phyloP scores from a whole-genome alignment of 495 filamentous ascomycete species.

The Talaromyces nanjingensis region DNA sequence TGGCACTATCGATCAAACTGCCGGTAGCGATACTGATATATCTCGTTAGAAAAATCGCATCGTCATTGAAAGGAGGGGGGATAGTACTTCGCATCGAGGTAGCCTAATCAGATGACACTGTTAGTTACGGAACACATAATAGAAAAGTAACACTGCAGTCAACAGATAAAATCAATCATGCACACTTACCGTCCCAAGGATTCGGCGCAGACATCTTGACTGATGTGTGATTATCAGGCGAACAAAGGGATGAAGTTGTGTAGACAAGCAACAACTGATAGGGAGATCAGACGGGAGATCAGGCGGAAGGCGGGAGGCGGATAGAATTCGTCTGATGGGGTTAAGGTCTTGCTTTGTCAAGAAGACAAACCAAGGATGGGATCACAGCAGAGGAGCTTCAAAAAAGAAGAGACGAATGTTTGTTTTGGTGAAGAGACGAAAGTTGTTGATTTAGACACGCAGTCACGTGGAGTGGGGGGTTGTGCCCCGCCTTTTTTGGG shows the following conservation, averaged over 20 bases:
- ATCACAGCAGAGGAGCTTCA: neutral
- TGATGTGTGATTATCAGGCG: neutral
- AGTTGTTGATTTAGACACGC: neutral
- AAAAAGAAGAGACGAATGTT: neutral
- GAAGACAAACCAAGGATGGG: neutral
- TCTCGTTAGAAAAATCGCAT: slow-evolving; percentile 64
- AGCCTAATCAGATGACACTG: neutral
- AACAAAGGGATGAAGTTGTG: neutral
- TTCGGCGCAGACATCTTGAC: slow-evolving; percentile 8
- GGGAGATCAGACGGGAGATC: slow-evolving; percentile 1
- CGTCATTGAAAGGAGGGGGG: slow-evolving; percentile 39
- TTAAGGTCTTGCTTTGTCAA: neutral
- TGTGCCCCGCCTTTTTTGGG: slow-evolving; percentile 4
- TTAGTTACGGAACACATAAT: neutral
- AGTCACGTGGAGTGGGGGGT: slow-evolving; percentile 3
- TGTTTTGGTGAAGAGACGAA: neutral
- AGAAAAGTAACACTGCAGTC: neutral
- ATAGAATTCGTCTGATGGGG: neutral
- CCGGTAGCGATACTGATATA: slow-evolving; percentile 7
- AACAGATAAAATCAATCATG: neutral
- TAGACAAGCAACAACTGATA: neutral
- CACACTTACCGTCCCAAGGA: slow-evolving; percentile 10
- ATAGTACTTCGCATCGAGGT: neutral
- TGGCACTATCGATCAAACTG: slow-evolving; percentile 7
- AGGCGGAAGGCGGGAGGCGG: too few species aligned